phyloP scores from a whole-genome alignment of 208 protist species.

The Blechomonas ayalai region DNA sequence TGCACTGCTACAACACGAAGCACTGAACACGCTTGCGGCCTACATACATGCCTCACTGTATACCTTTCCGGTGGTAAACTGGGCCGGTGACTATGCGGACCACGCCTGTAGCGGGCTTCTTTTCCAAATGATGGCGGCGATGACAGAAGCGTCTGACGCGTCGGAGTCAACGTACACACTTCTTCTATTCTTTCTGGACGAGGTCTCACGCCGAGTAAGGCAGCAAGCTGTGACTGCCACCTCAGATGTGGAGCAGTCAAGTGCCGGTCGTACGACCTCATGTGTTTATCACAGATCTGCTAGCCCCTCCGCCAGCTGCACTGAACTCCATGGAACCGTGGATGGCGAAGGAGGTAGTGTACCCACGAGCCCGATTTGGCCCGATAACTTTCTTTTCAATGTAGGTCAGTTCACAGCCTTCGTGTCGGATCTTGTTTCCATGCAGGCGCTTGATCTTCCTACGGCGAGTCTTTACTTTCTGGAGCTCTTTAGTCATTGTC shows the following conservation, averaged over 20 bases:
- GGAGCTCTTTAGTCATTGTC: conserved; percentile 34
- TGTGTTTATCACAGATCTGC: no score
- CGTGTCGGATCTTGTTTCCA: conserved; percentile 72
- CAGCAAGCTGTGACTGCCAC: no score
- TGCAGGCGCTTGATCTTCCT: conserved; percentile 71
- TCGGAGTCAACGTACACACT: conserved; percentile 46
- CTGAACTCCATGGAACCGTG: no score
- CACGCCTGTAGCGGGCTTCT: conserved; percentile 71
- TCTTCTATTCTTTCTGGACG: conserved; percentile 55
- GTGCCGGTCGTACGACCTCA: no score
- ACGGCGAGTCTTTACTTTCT: conserved; percentile 49
- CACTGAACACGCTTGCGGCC: conserved; percentile 35
- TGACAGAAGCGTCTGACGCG: conserved; percentile 25
- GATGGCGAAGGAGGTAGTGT: no score
- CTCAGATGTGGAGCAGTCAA: no score
- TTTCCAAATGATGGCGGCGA: conserved; percentile 71
- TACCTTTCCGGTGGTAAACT: conserved; percentile 29
- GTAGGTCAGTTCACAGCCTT: conserved; percentile 68
- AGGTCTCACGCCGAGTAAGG: no score
- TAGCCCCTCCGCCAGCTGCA: no score
- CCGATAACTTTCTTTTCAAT: conserved; percentile 75
- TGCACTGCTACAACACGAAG: conserved; percentile 28
- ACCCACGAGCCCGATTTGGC: no score
- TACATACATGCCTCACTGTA: conserved; percentile 56
- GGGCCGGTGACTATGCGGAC: conserved; percentile 52